These are phyloP conservation scores for Closterium sp. DNA, from an alignment of 139 green algal species.

Conservation along the genomic window DNA sequence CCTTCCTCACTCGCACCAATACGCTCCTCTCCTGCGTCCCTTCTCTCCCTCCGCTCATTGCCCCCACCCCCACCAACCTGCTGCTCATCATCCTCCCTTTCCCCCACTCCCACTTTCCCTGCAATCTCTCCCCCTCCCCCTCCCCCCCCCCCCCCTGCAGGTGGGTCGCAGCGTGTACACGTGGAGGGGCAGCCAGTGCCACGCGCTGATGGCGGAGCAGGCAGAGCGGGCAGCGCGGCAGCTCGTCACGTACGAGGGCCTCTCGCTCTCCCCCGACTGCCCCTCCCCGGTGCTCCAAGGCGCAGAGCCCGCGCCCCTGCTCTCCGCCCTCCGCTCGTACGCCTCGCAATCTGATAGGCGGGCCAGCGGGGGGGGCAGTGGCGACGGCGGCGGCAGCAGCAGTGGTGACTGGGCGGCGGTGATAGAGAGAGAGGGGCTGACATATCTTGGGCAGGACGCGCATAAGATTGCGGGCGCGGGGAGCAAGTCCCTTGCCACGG, in stretches of 20 bases:
- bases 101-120: background rate
- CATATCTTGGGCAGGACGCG: background rate
- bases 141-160: background rate
- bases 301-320: background rate
- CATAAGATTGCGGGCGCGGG: background rate
- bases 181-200: constrained; percentile 21
- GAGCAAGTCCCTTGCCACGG: background rate
- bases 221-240: constrained; percentile 23
- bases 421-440: background rate
- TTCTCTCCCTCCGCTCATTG: background rate
- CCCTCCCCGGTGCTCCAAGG: background rate
- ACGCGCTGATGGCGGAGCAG: constrained; percentile 3
- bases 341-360: background rate
- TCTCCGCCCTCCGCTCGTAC: background rate
- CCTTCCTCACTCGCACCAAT: background rate
- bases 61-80: too few relatives aligned
- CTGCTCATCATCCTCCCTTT: too few relatives aligned
- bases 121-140: too few relatives aligned
- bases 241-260: constrained; percentile 39
- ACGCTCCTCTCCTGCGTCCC: background rate
- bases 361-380: background rate
- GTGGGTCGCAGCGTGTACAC: constrained; percentile 29
- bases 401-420: background rate
- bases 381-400: background rate
- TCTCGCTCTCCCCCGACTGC: background rate